Base-by-base conservation (phyloP, 139 green algal species). In the Auxenochlorella pyrenoidosa region DNA sequence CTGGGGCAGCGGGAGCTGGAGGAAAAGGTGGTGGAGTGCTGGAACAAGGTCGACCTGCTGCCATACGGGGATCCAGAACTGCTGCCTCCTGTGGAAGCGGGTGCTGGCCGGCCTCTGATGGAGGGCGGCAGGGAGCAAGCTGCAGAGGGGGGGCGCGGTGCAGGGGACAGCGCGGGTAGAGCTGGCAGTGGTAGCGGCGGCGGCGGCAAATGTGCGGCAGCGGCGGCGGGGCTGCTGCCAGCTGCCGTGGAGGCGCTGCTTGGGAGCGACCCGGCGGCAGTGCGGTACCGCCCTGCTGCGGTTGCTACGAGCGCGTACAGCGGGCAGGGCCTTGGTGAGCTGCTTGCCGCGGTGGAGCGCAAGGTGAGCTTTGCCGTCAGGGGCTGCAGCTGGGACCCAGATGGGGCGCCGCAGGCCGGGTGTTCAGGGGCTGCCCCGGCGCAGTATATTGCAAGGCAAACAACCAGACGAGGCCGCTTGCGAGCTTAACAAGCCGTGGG, bases 41-140 rank as follows among this genome's bases (percentile, higher is more conserved):
- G 86, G 83, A 94, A 94, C 82, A 94, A 94, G 65, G 38, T 44
- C 3, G 91, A 94, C 78, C 71, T 88, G 68, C 75, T 93, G 47
- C 24, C 26, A 38, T 65, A 22, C 2, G 75, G 28, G 6, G 71
- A 5, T 30, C n/a, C n/a, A n/a, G n/a, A n/a, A n/a, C 32, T 54
- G 38, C 36, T 36, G n/a, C 47, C 30, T 51, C 24, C 76, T 18
- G 51, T 2, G 47, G n/a, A 22, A 32, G 76, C 76, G 30, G 41
- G 59, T 6, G 19, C 34, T 30, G 26, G 16, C 28, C 75, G 65
- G 73, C 40, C 13, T 40, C 32, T n/a, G n/a, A n/a, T n/a, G n/a
- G n/a, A n/a, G n/a, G n/a, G 12, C 30, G 41, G 34, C 26, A 38
- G 41, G 73, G 81, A 36, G 81, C 66, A 44, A 68, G 34, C 58